Base-by-base conservation (phyloP, 306 rosid species). In the Dalbergia cochinchinensis region DNA sequence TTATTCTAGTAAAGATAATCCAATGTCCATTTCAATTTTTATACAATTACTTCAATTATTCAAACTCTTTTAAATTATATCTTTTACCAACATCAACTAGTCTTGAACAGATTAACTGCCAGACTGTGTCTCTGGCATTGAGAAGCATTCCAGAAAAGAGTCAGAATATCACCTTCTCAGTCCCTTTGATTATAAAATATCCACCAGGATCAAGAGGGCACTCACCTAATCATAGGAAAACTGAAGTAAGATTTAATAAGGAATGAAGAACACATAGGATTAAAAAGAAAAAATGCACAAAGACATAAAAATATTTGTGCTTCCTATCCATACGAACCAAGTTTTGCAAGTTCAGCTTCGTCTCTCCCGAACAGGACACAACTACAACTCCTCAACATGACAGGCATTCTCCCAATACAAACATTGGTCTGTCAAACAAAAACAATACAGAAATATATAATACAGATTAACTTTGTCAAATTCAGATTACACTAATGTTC, bases 181-280 rank as follows among this genome's bases (percentile, higher is more conserved):
- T 92, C 77, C 98, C 98, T 87, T 94, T 94, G 84, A 94, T 88
- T 13, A 94, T 26, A 74, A 94, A 94, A 85, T 92, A 94, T 53
- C 98, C 98, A 31, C 98, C 98, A 20, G 98, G 97, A 84, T 94
- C 98, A 82, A 92, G 97, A 42, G 97, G 97, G 55, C 98, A 94
- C 85, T 94, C 98, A 60, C 98, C 97, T 94, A 64, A 51, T 45
- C 74, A 84, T 55, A 71, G 61, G 22, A 58, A 78, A 77, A 47
- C 41, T 14, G 12, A 42, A 57, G 71, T 20, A 47, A 65, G 57
- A 26, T 22, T 18, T 33, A 18, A 42, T 73, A 31, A 83, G 64
- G 54, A 63, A 64, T 50, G 7, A 10, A 15, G 41, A 33, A 77
- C 12, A 58, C 31, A 75, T 31, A 5, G 37, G 54, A 62, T 45